Base-by-base conservation (phyloP, 257 asterid genomes). In the Euphrasia confusa region DNA sequence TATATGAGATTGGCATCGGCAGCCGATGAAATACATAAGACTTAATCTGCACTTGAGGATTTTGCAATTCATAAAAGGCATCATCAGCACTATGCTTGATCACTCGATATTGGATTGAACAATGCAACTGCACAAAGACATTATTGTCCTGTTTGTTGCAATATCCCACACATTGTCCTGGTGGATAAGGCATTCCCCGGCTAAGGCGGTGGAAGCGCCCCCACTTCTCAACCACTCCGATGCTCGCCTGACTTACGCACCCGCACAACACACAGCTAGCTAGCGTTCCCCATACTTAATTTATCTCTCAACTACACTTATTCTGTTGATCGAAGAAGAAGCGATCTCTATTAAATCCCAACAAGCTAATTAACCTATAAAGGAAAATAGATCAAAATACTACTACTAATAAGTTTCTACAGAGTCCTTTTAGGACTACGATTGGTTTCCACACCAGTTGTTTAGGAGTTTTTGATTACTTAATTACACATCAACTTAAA, bases 31-130 rank as follows among this genome's bases (percentile, higher is more conserved):
- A 89, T 50, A 93, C 99, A 63, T 87, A 92, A 59, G 96, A 82
- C 60, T 83, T 90, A 60, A 93, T 93, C 94, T 89, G 97, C 75
- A 89, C 97, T 62, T 47, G 30, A 13, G 99, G 99, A 78, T 84
- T 82, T 79, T 93, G 97, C 75, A 93, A 72, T 77, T 93, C 97
- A 50, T 93, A 93, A 56, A 93, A 93, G 62, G 99, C 97, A 80
- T 93, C 99, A 83, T 93, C 99, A 39, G 99, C 97, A 77, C 74
- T 87, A 66, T 61, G 66, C 74, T 63, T 85, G 73, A 93, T 72
- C 54, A 89, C 94, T 68, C 94, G 79, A 72, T 86, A 93, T 47
- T 87, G 99, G 72, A 93, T 93, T 6, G 99, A 84, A 75, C 99
- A 93, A 63, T 80, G 87, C 79, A 93, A 39, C 72, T 93, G 99